Evolutionary conservation across 2,329 filamentous ascomycete genomes (phyloP).

Genomic region (Xylariaceae sp.): DNA sequence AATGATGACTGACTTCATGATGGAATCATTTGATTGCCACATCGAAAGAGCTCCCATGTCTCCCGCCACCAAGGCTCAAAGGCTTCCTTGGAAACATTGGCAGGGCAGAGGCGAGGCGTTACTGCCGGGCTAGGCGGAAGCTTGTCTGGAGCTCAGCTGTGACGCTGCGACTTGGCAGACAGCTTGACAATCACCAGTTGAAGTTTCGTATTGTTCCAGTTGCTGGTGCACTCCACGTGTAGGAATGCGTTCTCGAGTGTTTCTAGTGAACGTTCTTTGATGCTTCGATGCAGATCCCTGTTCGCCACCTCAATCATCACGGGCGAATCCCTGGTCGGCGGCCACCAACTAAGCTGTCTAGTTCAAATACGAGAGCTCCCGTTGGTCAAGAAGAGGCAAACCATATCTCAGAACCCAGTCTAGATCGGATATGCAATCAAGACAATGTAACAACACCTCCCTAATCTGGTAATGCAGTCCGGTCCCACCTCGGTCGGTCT

Average conservation of each 20-base stretch:
- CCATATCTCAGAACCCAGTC: conserved; percentile 24
- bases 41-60: no score
- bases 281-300: conserved; percentile 24
- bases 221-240: no score
- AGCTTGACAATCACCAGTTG: conserved; percentile 28
- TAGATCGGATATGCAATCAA: conserved; percentile 23
- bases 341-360: no score
- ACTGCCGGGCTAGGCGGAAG: conserved; percentile 17
- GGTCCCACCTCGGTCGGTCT: conserved; percentile 31
- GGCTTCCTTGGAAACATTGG: no score
- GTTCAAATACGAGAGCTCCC: conserved; percentile 7
- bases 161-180: conserved; percentile 29
- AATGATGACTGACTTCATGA: not conserved
- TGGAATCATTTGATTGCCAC: conserved; percentile 2
- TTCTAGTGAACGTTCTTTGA: conserved; percentile 17
- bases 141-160: conserved; percentile 21
- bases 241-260: not conserved
- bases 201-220: no score
- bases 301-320: conserved; percentile 8
- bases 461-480: conserved; percentile 25
- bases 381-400: conserved; percentile 12
- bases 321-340: conserved; percentile 1
- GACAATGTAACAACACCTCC: conserved; percentile 27
- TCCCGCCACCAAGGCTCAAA: no score
- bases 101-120: not conserved